Base-by-base conservation (phyloP, 768 basidiomycete species). In the Tylopilus sp. region DNA sequence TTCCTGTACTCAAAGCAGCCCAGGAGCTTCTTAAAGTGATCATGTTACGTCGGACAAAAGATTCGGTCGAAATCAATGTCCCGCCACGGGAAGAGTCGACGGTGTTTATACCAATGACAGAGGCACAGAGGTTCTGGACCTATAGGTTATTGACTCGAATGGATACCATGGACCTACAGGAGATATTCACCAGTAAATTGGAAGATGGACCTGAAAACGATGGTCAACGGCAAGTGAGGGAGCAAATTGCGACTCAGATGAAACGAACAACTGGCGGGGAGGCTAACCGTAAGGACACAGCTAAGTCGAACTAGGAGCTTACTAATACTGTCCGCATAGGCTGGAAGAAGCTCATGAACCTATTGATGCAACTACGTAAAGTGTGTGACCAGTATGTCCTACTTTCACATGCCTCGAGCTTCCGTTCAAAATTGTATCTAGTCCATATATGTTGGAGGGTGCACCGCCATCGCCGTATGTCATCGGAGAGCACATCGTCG, bases 341-440 rank as follows among this genome's bases (percentile, higher is more conserved):
- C 48, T 84, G 79, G 76, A 75, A 69, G 51, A 76, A 76, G 54
- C 71, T 84, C 40, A 83, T 83, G 78, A 86, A 85, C 65, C 72
- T 88, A n/a, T 64, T 89, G 42, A 78, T 88, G 74, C 86, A 88
- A 66, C 71, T 89, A 12, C 76, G 86, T 41, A 79, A 81, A 72
- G 78, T 86, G 44, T 88, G 86, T 66, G 84, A 86, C 60, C 86
- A 88, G 79, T 82, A 57, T 29, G 80, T 63, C 4, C 12, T 49
- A 11, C 22, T 30, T 48, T 19, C 5, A 36, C 19, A 25, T 16
- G 10, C 11, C 26, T 22, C 31, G 19, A 10, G 14, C 25, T 28
- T 50, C 22, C 24, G 6, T 53, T 41, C 40, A 64, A 37, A 63
- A 22, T 33, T 45, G 14, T 22, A 1, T 52, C 19, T 53, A 82